Conservation (phyloP, 495 filamentous ascomycete species). For the Penicillium dipodomyicola region DNA sequence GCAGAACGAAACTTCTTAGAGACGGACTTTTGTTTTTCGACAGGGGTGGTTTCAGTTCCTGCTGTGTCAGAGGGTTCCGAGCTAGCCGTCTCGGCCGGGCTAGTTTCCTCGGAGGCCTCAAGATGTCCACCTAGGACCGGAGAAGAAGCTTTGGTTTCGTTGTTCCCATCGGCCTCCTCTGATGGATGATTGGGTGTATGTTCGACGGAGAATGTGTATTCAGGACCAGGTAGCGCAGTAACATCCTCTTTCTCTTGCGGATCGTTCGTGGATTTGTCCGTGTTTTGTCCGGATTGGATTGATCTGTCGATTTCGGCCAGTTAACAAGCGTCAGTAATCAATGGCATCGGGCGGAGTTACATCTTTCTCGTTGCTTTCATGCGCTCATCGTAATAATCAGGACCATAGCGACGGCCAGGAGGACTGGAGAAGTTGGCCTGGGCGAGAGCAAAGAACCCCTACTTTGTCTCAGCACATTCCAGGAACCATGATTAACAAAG, state of each 20-base stretch:
- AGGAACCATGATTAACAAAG: not conserved
- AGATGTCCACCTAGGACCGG: constrained; percentile 2
- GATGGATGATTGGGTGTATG: not conserved
- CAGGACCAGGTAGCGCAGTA: not conserved
- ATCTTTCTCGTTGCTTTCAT: constrained; percentile 62
- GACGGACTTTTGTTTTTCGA: constrained; percentile 12
- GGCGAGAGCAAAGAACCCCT: constrained; percentile 58
- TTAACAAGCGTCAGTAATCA: constrained; percentile 4
- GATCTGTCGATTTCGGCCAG: constrained; percentile 18
- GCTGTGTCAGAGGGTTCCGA: not conserved
- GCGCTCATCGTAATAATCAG: constrained; percentile 67
- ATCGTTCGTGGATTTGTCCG: constrained; percentile 4
- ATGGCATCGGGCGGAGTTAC: constrained; percentile 19
- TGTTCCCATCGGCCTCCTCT: constrained; percentile 14
- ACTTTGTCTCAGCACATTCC: constrained; percentile 19
- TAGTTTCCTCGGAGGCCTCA: constrained; percentile 1
- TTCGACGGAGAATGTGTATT: constrained; percentile 21
- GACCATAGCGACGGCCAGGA: constrained; percentile 60
- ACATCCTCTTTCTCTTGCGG: not conserved
- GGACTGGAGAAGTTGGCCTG: constrained; percentile 69
- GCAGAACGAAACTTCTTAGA: constrained; percentile 32
- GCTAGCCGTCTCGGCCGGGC: not conserved
- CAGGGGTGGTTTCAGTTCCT: not conserved
- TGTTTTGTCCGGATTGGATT: constrained; percentile 17
- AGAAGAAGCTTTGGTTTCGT: constrained; percentile 8